Evolutionary conservation across 495 filamentous ascomycete species (phyloP).

Genomic region (Schizothecium vesticola): DNA sequence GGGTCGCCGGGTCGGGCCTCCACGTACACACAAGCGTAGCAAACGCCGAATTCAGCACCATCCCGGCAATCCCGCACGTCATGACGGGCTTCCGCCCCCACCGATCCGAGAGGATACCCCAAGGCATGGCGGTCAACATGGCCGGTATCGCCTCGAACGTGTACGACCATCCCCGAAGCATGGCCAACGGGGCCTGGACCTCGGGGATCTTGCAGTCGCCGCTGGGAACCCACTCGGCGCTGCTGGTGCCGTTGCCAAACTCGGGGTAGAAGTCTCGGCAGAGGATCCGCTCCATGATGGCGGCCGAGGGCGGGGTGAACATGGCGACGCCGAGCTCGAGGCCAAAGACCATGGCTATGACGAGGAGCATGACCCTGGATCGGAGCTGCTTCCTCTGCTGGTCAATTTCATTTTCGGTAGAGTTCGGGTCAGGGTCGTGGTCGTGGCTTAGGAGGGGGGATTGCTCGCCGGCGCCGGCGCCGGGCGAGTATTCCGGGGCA

Average conservation of each 20-base stretch:
- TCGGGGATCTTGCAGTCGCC: slow-evolving; percentile 21
- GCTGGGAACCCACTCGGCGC: background rate
- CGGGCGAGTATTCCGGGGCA: background rate
- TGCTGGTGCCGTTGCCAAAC: background rate
- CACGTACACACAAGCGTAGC: slow-evolving; percentile 22
- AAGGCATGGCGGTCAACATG: slow-evolving; percentile 25
- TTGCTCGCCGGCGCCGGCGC: background rate
- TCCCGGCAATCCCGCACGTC: slow-evolving; percentile 17
- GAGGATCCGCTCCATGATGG: slow-evolving; percentile 31
- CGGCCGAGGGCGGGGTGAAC: slow-evolving; percentile 18
- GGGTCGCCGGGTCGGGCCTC: background rate
- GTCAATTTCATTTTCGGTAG: background rate
- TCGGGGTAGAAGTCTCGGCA: slow-evolving; percentile 30
- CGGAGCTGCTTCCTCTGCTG: slow-evolving; percentile 8
- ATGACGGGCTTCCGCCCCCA: slow-evolving; percentile 30
- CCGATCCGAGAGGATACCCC: slow-evolving; percentile 31
- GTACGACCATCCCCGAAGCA: slow-evolving; percentile 27
- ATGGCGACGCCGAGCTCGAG: slow-evolving; percentile 24
- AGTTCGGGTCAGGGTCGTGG: background rate
- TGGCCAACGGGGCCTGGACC: slow-evolving; percentile 30
- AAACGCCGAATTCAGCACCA: slow-evolving; percentile 11
- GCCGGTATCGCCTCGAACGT: slow-evolving; percentile 29
- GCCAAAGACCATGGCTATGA: slow-evolving; percentile 22
- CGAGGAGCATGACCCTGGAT: slow-evolving; percentile 22
- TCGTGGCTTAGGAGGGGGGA: background rate